phyloP scores from a whole-genome alignment of 306 rosid genomes.

The Cucurbita argyrosperma region DNA sequence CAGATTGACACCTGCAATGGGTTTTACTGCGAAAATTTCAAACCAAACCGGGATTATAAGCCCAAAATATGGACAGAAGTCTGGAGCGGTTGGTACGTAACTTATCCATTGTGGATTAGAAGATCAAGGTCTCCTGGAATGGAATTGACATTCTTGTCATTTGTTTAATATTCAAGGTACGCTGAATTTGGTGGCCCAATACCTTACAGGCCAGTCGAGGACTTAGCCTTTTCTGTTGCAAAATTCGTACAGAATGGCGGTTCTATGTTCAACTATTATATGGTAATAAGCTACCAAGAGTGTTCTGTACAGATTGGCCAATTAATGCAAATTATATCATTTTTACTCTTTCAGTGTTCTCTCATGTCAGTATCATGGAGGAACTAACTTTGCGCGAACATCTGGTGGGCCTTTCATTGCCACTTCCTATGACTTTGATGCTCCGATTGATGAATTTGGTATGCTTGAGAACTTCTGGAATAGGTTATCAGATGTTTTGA shows the following conservation, averaged over 20 bases:
- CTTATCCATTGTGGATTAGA: not conserved
- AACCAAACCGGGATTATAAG: slow-evolving; percentile 51
- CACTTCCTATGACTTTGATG: slow-evolving; percentile 87
- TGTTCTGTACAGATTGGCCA: not conserved
- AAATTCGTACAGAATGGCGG: slow-evolving; percentile 80
- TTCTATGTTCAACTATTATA: slow-evolving; percentile 69
- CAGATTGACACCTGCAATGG: slow-evolving; percentile 92
- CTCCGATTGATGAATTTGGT: slow-evolving; percentile 90
- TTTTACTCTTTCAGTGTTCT: not conserved
- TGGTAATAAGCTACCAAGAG: slow-evolving; percentile 25
- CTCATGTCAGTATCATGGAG: slow-evolving; percentile 71
- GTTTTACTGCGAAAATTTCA: slow-evolving; percentile 70
- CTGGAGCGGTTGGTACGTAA: slow-evolving; percentile 82
- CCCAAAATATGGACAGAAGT: slow-evolving; percentile 96
- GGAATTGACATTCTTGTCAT: not conserved
- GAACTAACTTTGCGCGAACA: slow-evolving; percentile 87
- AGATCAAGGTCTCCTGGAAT: not conserved
- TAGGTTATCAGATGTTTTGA: not conserved
- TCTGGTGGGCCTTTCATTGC: slow-evolving; percentile 79
- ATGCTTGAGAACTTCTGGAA: slow-evolving; percentile 10
- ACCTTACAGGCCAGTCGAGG: slow-evolving; percentile 72
- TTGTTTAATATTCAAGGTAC: slow-evolving; percentile 31
- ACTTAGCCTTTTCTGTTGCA: slow-evolving; percentile 66
- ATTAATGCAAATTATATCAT: not conserved
- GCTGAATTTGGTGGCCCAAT: slow-evolving; percentile 71